phyloP scores from a whole-genome alignment of 2,329 filamentous ascomycete species.

The Daldinia sp. region DNA sequence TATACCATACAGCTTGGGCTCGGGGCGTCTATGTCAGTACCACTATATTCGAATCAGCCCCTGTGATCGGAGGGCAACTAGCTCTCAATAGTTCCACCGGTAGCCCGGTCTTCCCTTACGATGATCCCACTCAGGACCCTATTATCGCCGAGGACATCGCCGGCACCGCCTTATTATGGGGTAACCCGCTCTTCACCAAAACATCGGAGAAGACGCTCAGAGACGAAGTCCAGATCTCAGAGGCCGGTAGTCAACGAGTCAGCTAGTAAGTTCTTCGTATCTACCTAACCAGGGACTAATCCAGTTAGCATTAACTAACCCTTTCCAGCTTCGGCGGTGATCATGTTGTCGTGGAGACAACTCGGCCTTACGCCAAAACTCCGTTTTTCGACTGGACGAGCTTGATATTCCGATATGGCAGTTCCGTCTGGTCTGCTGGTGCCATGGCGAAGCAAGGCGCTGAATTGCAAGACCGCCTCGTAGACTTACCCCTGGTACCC shows the following conservation, averaged over 20 bases:
- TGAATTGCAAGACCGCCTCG: slow-evolving; percentile 27
- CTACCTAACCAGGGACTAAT: background rate
- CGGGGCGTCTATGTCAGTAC: slow-evolving; percentile 37
- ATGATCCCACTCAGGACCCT: slow-evolving; percentile 40
- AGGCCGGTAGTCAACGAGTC: slow-evolving; percentile 38
- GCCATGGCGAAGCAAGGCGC: slow-evolving; percentile 32
- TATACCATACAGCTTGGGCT: slow-evolving; percentile 23
- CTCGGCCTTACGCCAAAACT: slow-evolving; percentile 43
- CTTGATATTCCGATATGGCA: slow-evolving; percentile 42
- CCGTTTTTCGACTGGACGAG: slow-evolving; percentile 36
- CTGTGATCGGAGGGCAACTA: slow-evolving; percentile 43
- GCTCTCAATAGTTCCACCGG: slow-evolving; percentile 38
- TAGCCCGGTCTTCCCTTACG: slow-evolving; percentile 38
- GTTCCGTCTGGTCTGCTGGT: slow-evolving; percentile 40
- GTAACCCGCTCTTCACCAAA: slow-evolving; percentile 44
- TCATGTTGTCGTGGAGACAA: slow-evolving; percentile 25
- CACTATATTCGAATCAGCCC: slow-evolving; percentile 44
- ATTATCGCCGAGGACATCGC: slow-evolving; percentile 47
- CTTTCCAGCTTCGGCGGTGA: slow-evolving; percentile 33
- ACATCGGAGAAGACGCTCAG: slow-evolving; percentile 40
- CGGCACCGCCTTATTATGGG: slow-evolving; percentile 43
- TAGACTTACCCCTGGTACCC: slow-evolving; percentile 18
- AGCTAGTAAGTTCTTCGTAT: slow-evolving; percentile 42
- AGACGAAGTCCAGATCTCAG: slow-evolving; percentile 39
- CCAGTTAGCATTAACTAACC: slow-evolving; percentile 12